Base-by-base conservation (phyloP, 306 rosid species). In the Citrullus colocynthis region DNA sequence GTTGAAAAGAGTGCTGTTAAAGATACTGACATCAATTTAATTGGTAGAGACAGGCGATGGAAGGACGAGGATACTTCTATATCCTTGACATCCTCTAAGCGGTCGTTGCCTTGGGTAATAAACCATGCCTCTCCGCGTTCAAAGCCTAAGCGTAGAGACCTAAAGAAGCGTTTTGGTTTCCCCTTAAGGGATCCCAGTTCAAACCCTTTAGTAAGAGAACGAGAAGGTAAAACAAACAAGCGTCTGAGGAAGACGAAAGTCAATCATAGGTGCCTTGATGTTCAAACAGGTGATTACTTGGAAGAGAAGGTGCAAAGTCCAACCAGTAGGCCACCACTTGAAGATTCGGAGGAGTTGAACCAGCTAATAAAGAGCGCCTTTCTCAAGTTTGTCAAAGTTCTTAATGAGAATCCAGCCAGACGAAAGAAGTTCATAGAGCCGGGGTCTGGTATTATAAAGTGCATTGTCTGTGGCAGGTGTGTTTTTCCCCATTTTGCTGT, bases 381-480 rank as follows among this genome's bases (percentile, higher is more conserved):
- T 61, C 28, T 81, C 10, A 83, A 83, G 84, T 83, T 81, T 78
- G 42, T 83, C 45, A 86, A 83, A 61, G 42, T 45, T 79, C 77
- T 86, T 83, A 42, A 66, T 51, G 86, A 76, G 71, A 78, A 79
- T 77, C 71, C 82, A 70, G 55, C 80, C 39, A 77, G 51, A 34
- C 76, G 69, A 57, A 77, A 76, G 54, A 79, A 71, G 69, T 78
- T 80, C 75, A 39, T 42, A 59, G 83, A 74, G 48, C 81, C 75
- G 67, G 73, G 73, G 55, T 61, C 57, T 49, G 10, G 62, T 70
- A 67, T 83, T 77, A 55, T 78, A n/a, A 79, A 61, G 80, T 86
- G 89, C 80, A 44, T 64, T 56, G 76, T 79, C 44, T 86, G 89
- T 39, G 81, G 83, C 86, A 86, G 89, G 89, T 83, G 76, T 76